Evolutionary conservation across 176 grass and related monocot genomes (phyloP), one percentile per base, ranked within the genome.

Genomic region (Poa annua): DNA sequence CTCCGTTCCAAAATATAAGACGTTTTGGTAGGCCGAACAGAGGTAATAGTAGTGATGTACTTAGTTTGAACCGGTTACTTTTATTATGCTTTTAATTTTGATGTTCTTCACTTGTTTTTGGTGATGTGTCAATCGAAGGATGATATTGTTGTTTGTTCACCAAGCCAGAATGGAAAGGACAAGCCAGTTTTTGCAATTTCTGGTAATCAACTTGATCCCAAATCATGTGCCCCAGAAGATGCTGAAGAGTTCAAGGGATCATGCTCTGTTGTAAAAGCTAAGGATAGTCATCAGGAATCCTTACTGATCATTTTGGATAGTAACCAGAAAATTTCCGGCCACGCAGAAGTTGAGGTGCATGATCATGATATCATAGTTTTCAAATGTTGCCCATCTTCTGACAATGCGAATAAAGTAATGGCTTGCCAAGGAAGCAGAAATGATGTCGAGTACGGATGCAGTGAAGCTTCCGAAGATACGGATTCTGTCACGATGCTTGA

Each of bases 121-220:
- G 7, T 83, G 84, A 42, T 75, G n/a, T 84, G 33, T 45, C 61
- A 44, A 16, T 24, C 21, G 12, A 61, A 80, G 14, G 44, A 76
- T 20, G 88, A 84, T 80, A 52, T 51, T 29, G 11, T 8, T 8
- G 2, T 63, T 51, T 79, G 38, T 84, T 51, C 74, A 24, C 52
- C 84, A 84, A 86, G n/a, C 50, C 59, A 45, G 32, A 80, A 52
- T 87, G 80, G 66, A 33, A 66, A 60, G 79, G 83, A 60, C 2
- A 56, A 79, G 8, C 10, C 56, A 80, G 50, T 47, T 75, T 51
- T 24, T 68, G 62, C 3, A 53, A 8, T 64, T 66, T 75, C 60
- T 76, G 55, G 74, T 74, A 76, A 60, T 49, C 59, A 84, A 61
- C 51, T 70, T 81, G 24, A 83, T 79, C 55, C 48, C 26, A 68